phyloP scores from a whole-genome alignment of 2,329 filamentous ascomycete genomes.

The Clarireedia homoeocarpa region DNA sequence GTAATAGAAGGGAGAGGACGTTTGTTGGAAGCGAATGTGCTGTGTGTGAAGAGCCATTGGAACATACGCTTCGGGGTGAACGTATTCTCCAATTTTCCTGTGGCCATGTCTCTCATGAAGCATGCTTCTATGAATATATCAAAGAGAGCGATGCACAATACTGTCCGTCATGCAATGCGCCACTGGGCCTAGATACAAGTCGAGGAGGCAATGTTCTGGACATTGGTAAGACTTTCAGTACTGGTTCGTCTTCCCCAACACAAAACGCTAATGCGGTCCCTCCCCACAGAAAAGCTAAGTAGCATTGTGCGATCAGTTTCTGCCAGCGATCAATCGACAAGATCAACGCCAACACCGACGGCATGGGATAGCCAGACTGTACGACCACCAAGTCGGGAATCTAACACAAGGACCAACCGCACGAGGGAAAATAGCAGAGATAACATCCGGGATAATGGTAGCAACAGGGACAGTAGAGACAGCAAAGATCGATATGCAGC shows the following conservation, averaged over 20 bases:
- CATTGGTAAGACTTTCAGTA: constrained; percentile 54
- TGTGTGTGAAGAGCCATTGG: constrained; percentile 92
- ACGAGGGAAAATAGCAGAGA: constrained; percentile 30
- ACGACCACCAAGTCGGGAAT: constrained; percentile 45
- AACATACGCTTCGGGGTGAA: constrained; percentile 90
- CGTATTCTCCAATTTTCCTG: constrained; percentile 93
- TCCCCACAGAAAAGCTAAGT: constrained; percentile 75
- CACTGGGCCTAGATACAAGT: constrained; percentile 83
- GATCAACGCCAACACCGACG: constrained; percentile 44
- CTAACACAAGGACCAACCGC: constrained; percentile 14
- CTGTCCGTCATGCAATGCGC: constrained; percentile 89
- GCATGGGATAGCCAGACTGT: constrained; percentile 58
- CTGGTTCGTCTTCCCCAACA: constrained; percentile 26
- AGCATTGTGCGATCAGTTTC: constrained; percentile 83
- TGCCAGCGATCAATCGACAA: constrained; percentile 43
- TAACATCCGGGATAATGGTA: constrained; percentile 28
- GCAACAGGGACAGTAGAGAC: constrained; percentile 32
- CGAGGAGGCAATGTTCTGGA: constrained; percentile 88
- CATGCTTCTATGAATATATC: constrained; percentile 98
- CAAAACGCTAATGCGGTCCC: constrained; percentile 17
- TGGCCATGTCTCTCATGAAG: constrained; percentile 94
- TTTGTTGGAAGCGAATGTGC: constrained; percentile 94
- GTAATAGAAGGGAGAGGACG: constrained; percentile 79
- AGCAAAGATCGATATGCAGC: constrained; percentile 40
- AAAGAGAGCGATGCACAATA: constrained; percentile 89